Percentiles rank a stretch among this genome's conserved stretches.
phyloP scores from a whole-genome alignment of 805 yeast species.

The Myxozyma neotropica region DNA sequence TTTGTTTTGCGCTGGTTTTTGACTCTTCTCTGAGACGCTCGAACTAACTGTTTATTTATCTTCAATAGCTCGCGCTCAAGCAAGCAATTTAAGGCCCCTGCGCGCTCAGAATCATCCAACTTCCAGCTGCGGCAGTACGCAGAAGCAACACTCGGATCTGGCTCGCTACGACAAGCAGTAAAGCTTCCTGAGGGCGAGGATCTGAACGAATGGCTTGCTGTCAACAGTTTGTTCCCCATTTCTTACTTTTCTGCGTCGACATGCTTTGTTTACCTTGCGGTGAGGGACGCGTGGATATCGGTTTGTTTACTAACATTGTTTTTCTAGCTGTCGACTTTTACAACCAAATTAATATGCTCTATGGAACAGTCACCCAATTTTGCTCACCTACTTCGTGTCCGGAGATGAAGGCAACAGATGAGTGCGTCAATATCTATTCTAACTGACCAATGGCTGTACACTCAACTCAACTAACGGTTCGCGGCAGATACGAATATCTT shows the following conservation, averaged over 20 bases:
- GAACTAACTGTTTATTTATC: not conserved
- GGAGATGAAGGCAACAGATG: conserved; percentile 95
- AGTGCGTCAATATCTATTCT: too few species aligned
- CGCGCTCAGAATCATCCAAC: conserved; percentile 41
- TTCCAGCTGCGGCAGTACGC: conserved; percentile 73
- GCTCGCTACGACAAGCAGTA: conserved; percentile 88
- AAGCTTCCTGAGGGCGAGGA: conserved; percentile 92
- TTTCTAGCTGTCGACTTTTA: conserved; percentile 83
- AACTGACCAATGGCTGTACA: too few species aligned
- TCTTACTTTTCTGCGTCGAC: not conserved
- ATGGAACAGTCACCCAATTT: conserved; percentile 93
- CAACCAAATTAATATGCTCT: conserved; percentile 93
- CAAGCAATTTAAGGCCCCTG: conserved; percentile 41
- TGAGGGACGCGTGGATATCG: not conserved
- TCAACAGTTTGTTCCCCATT: conserved; percentile 53
- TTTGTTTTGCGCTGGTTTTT: not conserved
- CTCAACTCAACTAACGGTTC: too few species aligned
- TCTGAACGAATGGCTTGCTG: conserved; percentile 92
- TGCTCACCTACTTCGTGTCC: conserved; percentile 97
- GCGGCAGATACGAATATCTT: conserved; percentile 63
- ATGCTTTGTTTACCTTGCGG: not conserved
- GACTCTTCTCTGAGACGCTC: not conserved
- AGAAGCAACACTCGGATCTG: conserved; percentile 92
- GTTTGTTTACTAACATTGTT: too few species aligned
- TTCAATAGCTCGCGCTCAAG: conserved; percentile 16